Evolutionary conservation across 1,284 basidiomycete species (phyloP).

Genomic region (Papiliotrema nemorosa): DNA sequence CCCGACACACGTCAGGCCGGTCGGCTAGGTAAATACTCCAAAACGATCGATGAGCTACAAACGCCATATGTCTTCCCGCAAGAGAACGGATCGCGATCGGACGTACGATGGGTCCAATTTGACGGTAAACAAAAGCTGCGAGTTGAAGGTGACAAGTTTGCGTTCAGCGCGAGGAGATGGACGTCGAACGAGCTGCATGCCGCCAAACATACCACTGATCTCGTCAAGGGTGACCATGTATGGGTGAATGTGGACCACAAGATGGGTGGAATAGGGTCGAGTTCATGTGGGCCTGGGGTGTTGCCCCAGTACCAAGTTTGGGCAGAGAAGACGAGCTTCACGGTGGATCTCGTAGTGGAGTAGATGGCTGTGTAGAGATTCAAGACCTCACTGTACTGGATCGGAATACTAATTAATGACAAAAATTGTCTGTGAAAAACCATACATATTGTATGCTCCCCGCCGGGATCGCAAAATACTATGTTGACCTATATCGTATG

Average conservation of each 20-base stretch:
- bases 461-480: too few species aligned
- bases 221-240: constrained; percentile 12
- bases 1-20: constrained; percentile 11
- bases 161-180: constrained; percentile 17
- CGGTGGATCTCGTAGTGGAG: neutral
- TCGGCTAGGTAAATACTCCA: constrained; percentile 6
- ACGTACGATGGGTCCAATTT: constrained; percentile 16
- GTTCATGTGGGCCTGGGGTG: constrained; percentile 15
- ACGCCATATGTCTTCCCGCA: constrained; percentile 23
- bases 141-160: too few species aligned
- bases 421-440: too few species aligned
- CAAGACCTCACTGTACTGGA: too few species aligned
- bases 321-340: neutral
- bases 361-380: too few species aligned
- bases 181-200: constrained; percentile 15
- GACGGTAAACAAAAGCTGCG: too few species aligned
- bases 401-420: too few species aligned
- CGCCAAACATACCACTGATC: too few species aligned
- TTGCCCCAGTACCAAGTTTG: constrained; percentile 9
- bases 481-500: too few species aligned
- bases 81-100: constrained; percentile 18
- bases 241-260: constrained; percentile 19
- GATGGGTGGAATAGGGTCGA: constrained; percentile 15
- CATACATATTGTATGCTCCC: too few species aligned
- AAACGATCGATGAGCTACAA: constrained; percentile 19